These are phyloP conservation scores for Trypanosoma lewisi DNA, from an alignment of 208 protist genomes.

Conservation along the genomic window DNA sequence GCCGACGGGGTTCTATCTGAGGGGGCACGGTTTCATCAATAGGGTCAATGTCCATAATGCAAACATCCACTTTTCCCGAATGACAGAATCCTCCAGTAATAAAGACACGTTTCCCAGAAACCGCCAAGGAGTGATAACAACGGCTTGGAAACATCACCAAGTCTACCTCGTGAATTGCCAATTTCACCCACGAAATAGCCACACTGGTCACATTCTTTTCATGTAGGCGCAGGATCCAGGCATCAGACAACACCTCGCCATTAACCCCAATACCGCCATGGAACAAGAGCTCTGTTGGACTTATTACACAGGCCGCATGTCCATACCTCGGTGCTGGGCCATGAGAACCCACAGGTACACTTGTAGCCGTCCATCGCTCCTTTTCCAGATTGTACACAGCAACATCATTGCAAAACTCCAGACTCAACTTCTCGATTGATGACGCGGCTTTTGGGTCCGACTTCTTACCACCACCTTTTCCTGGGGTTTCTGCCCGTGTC, in stretches of 20 bases:
- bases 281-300: conserved; percentile 49
- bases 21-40: conserved; percentile 1
- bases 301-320: conserved; percentile 28
- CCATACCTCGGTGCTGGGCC: conserved; percentile 20
- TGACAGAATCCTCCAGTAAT: conserved; percentile 41
- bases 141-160: conserved; percentile 22
- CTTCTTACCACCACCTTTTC: conserved; percentile 29
- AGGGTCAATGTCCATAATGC: conserved; percentile 19
- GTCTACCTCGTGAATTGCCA: conserved; percentile 6
- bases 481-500: not conserved
- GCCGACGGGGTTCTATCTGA: conserved; percentile 3
- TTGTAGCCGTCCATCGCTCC: conserved; percentile 13
- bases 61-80: conserved; percentile 10
- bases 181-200: conserved; percentile 20
- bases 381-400: conserved; percentile 25
- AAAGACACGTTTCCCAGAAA: conserved; percentile 39
- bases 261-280: conserved; percentile 62
- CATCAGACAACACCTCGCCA: conserved; percentile 51
- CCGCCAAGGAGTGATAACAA: conserved; percentile 40
- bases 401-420: conserved; percentile 25
- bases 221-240: conserved; percentile 60
- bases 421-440: not conserved
- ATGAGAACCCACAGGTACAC: conserved; percentile 5
- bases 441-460: conserved; percentile 6
- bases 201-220: conserved; percentile 16